These are phyloP conservation scores for Physcomitrium patens DNA, from an alignment of 225 moss, liverwort and hornwort genomes.

Conservation along the genomic window DNA sequence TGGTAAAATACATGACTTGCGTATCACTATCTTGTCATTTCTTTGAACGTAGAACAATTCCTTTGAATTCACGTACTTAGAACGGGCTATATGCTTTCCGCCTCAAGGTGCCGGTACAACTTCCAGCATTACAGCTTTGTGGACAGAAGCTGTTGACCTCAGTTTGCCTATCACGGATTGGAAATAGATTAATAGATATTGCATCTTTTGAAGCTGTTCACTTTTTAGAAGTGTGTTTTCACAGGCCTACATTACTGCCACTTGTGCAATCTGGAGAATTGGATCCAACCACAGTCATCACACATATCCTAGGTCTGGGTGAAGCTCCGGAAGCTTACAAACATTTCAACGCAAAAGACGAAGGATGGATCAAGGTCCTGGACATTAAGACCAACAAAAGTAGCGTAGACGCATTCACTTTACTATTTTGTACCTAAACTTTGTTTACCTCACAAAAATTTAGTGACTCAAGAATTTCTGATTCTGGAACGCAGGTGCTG, in stretches of 20 bases:
- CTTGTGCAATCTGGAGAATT: constrained; percentile 59
- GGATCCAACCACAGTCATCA: constrained; percentile 69
- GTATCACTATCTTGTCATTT: neutral
- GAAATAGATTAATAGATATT: neutral
- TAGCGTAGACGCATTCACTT: neutral
- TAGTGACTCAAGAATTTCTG: neutral
- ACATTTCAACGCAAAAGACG: constrained; percentile 67
- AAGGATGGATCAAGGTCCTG: constrained; percentile 71
- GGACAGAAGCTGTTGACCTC: neutral
- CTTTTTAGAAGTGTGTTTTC: neutral
- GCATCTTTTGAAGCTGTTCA: neutral
- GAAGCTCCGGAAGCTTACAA: constrained; percentile 65
- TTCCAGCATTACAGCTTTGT: no score
- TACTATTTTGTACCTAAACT: neutral
- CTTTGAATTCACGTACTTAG: no score
- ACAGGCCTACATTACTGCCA: constrained; percentile 58
- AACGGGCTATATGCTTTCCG: no score
- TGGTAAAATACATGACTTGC: constrained; percentile 41
- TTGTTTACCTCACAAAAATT: neutral
- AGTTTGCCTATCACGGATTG: neutral
- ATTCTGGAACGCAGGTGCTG: constrained; percentile 34
- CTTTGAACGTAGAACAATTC: no score
- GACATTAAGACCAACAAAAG: neutral
- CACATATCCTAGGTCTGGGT: constrained; percentile 58
- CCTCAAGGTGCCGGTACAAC: no score